phyloP scores from a whole-genome alignment of 2,329 filamentous ascomycete species.

The Aspergillus fumigatiaffinis region DNA sequence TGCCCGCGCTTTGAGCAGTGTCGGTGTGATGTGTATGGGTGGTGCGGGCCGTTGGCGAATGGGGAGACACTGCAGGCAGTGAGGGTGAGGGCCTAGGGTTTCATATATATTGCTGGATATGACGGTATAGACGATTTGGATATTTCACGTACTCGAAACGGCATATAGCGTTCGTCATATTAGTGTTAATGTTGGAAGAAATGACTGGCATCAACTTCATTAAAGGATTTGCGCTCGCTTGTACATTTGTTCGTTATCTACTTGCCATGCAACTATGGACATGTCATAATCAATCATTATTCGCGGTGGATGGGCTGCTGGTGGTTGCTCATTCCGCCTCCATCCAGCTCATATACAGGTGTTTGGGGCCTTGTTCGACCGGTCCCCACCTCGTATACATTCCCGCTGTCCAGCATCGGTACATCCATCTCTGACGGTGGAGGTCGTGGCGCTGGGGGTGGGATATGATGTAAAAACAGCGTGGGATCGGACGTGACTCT shows the following conservation, averaged over 20 bases:
- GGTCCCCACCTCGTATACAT: conserved; percentile 18
- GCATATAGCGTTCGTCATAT: not conserved
- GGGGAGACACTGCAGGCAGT: not conserved
- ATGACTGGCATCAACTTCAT: not conserved
- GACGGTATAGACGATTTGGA: not conserved
- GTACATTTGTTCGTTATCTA: not conserved
- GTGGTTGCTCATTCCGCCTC: conserved; percentile 14
- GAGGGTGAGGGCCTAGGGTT: not conserved
- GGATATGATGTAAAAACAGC: conserved; percentile 10
- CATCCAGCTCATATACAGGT: conserved; percentile 18
- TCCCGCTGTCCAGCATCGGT: conserved; percentile 20
- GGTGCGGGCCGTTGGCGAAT: conserved; percentile 15
- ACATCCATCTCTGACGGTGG: conserved; percentile 15
- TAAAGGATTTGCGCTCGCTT: too few species aligned
- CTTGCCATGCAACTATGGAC: not conserved
- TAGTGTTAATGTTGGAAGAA: not conserved
- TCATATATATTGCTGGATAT: not conserved
- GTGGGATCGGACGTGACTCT: not conserved
- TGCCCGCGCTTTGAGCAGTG: conserved; percentile 28
- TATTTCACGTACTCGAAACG: not conserved
- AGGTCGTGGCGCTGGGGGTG: not conserved
- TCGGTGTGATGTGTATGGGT: conserved; percentile 28
- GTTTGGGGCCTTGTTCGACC: conserved; percentile 1
- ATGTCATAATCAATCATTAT: not conserved
- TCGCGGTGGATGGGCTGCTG: conserved; percentile 17